A percentile compares a stretch with the other conserved stretches of the same genome.
These are phyloP conservation scores for Ocimum tenuiflorum DNA, from an alignment of 257 asterid genomes.

Conservation along the genomic window DNA sequence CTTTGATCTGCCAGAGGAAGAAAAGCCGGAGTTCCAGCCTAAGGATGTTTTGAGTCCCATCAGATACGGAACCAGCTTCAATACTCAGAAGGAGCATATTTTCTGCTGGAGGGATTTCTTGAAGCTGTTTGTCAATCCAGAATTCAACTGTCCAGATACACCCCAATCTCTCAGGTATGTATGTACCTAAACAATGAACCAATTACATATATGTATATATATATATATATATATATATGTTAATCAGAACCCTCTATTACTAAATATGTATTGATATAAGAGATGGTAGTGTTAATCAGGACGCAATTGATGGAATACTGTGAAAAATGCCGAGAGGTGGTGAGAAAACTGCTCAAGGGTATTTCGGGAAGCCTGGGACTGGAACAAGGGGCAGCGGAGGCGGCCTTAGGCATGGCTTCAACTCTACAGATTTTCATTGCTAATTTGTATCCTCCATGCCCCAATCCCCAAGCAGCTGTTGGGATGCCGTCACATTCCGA, in stretches of 20 bases:
- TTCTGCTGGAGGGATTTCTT: constrained; percentile 75
- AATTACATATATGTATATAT: too few relatives aligned
- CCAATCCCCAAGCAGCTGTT: constrained; percentile 57
- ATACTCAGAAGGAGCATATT: constrained; percentile 35
- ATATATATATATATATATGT: too few relatives aligned
- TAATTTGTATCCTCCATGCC: constrained; percentile 63
- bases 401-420: constrained; percentile 34
- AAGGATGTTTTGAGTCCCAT: constrained; percentile 49
- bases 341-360: constrained; percentile 29
- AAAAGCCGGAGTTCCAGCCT: constrained; percentile 46
- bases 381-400: constrained; percentile 34
- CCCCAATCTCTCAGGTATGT: constrained; percentile 63
- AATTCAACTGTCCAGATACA: constrained; percentile 42
- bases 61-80: constrained; percentile 78
- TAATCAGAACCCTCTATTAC: too few relatives aligned
- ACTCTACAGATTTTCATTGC: constrained; percentile 38
- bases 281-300: constrained; percentile 25
- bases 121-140: constrained; percentile 68
- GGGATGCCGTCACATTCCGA: constrained; percentile 75
- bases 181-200: too few relatives aligned
- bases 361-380: constrained; percentile 53
- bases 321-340: constrained; percentile 32
- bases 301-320: constrained; percentile 32
- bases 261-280: too few relatives aligned
- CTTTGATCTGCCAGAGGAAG: constrained; percentile 55